These are phyloP conservation scores for Inosperma sp. DNA, from an alignment of 768 basidiomycete genomes.

Conservation along the genomic window DNA sequence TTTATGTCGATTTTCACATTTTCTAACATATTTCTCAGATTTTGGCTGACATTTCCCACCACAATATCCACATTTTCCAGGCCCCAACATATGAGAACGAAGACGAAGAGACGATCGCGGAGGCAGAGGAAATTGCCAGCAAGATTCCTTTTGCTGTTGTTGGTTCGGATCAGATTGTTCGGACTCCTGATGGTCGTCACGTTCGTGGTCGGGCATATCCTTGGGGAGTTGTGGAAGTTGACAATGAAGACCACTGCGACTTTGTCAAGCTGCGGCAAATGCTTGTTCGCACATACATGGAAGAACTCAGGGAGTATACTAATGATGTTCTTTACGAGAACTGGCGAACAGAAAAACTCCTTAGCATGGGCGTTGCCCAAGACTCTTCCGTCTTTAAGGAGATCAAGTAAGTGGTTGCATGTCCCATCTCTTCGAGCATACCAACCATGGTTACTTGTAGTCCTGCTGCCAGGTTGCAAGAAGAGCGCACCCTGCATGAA, in stretches of 20 bases:
- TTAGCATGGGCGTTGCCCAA: slow-evolving; percentile 97
- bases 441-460: slow-evolving; percentile 39
- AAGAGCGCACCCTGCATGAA: slow-evolving; percentile 94
- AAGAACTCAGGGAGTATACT: slow-evolving; percentile 96
- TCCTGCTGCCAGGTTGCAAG: slow-evolving; percentile 92
- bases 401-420: slow-evolving; percentile 84
- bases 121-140: slow-evolving; percentile 95
- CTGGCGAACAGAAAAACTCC: slow-evolving; percentile 93
- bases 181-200: slow-evolving; percentile 80
- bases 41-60: slow-evolving; percentile 87
- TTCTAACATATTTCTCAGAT: slow-evolving; percentile 46
- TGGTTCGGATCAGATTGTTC: slow-evolving; percentile 82
- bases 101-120: slow-evolving; percentile 96
- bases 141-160: slow-evolving; percentile 99
- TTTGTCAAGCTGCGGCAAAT: slow-evolving; percentile 99
- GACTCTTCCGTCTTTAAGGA: slow-evolving; percentile 99
- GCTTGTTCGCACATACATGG: slow-evolving; percentile 99
- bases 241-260: slow-evolving; percentile 99
- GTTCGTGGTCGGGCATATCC: slow-evolving; percentile 96
- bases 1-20: neutral
- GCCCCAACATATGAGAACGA: slow-evolving; percentile 97
- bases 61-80: slow-evolving; percentile 97
- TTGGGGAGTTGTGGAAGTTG: slow-evolving; percentile 99
- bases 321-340: slow-evolving; percentile 96
- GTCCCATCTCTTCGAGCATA: neutral